These are phyloP conservation scores for Lactifluus piperatus DNA, from an alignment of 768 basidiomycete genomes.

Conservation along the genomic window DNA sequence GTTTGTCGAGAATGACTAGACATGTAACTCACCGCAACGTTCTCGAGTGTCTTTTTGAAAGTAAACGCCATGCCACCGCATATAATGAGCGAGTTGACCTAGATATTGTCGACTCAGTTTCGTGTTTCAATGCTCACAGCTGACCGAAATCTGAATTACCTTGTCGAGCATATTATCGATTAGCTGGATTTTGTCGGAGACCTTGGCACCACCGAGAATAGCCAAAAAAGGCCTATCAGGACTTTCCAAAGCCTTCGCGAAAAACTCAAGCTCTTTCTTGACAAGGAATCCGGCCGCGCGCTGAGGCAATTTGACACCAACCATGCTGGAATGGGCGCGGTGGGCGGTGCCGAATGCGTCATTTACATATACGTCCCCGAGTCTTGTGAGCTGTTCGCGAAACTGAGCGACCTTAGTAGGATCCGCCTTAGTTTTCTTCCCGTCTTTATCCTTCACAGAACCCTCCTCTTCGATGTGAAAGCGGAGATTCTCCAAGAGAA, in stretches of 20 bases:
- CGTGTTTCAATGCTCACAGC: slow-evolving; percentile 1
- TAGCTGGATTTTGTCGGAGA: slow-evolving; percentile 97
- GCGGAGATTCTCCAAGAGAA: slow-evolving; percentile 94
- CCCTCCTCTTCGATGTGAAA: slow-evolving; percentile 99
- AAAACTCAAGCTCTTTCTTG: slow-evolving; percentile 98
- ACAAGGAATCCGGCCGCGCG: slow-evolving; percentile 93
- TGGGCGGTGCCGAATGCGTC: slow-evolving; percentile 99
- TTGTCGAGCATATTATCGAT: slow-evolving; percentile 99
- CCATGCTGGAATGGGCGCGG: slow-evolving; percentile 98
- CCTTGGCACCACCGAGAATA: slow-evolving; percentile 97
- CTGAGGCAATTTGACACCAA: slow-evolving; percentile 87
- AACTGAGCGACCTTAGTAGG: slow-evolving; percentile 72
- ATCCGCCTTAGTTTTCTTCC: slow-evolving; percentile 92
- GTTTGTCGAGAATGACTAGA: slow-evolving; percentile 1
- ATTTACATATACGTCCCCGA: slow-evolving; percentile 97
- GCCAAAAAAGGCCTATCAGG: slow-evolving; percentile 96
- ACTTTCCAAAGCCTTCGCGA: slow-evolving; percentile 92
- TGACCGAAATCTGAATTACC: slow-evolving; percentile 32
- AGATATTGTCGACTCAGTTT: neutral
- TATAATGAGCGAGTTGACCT: slow-evolving; percentile 95
- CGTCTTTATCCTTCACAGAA: slow-evolving; percentile 85
- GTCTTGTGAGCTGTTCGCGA: slow-evolving; percentile 77
- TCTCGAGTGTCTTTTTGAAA: slow-evolving; percentile 90
- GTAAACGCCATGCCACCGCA: slow-evolving; percentile 99
- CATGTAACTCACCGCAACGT: slow-evolving; percentile 46